phyloP scores from a whole-genome alignment of 2,329 filamentous ascomycete species.

The Neofusicoccum sp. region DNA sequence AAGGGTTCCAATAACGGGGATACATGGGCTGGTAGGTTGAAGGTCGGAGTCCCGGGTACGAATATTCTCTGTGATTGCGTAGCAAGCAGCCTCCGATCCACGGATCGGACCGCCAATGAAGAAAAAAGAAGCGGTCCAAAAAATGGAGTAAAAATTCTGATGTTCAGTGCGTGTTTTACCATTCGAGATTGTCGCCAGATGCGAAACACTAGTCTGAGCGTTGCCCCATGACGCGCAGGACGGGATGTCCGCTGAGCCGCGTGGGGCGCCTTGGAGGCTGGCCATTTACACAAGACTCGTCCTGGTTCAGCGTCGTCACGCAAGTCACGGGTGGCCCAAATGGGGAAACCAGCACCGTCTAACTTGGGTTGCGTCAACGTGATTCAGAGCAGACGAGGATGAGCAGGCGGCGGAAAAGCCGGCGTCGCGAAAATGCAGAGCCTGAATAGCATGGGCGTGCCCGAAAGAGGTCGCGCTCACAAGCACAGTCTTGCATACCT shows the following conservation, averaged over 20 bases:
- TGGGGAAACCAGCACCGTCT: background rate
- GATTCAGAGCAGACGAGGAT: slow-evolving; percentile 3
- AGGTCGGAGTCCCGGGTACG: slow-evolving; percentile 18
- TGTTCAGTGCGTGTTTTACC: slow-evolving; percentile 7
- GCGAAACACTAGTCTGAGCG: slow-evolving; percentile 2
- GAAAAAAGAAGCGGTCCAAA: slow-evolving; percentile 13
- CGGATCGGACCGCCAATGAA: slow-evolving; percentile 17
- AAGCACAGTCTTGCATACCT: background rate
- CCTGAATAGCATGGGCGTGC: background rate
- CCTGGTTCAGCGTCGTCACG: slow-evolving; percentile 1
- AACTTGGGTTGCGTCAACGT: background rate
- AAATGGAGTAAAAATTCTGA: slow-evolving; percentile 20
- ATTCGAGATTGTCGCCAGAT: slow-evolving; percentile 5
- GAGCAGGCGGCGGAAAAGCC: background rate
- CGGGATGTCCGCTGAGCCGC: background rate
- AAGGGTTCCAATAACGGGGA: slow-evolving; percentile 5
- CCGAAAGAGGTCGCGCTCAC: background rate
- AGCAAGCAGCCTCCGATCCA: slow-evolving; percentile 18
- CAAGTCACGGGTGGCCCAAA: background rate
- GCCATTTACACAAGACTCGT: background rate
- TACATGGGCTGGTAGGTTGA: slow-evolving; percentile 15
- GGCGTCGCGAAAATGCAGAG: background rate
- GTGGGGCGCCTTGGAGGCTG: background rate
- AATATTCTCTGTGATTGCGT: slow-evolving; percentile 10
- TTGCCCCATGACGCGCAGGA: slow-evolving; percentile 5